phyloP scores from a whole-genome alignment of 371 early-diverging fungal species.

The Mucor piriformis region DNA sequence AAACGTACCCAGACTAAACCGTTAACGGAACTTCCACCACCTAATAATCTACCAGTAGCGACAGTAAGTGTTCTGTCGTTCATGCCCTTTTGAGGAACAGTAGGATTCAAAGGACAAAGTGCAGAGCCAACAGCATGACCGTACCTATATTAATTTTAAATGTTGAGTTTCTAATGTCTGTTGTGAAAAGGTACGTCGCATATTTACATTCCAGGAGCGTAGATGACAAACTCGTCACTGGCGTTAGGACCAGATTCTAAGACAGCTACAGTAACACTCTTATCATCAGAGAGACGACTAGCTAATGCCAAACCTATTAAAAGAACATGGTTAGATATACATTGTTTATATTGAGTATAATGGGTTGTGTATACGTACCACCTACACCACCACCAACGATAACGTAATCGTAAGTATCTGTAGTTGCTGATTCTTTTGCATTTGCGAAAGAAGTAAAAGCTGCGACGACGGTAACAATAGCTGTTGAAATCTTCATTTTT shows the following conservation, averaged over 20 bases:
- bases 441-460: conserved; percentile 8
- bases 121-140: conserved; percentile 25
- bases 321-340: no score
- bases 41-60: conserved; percentile 20
- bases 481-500: conserved; percentile 17
- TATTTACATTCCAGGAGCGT: conserved; percentile 24
- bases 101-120: conserved; percentile 15
- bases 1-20: conserved; percentile 19
- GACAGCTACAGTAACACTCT: conserved; percentile 17
- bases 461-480: conserved; percentile 8
- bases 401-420: conserved; percentile 21
- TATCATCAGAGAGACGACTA: conserved; percentile 18
- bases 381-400: conserved; percentile 22
- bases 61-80: conserved; percentile 9
- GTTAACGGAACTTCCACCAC: conserved; percentile 26
- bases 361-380: no score
- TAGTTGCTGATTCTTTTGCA: not conserved
- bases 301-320: conserved; percentile 21
- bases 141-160: conserved; percentile 14
- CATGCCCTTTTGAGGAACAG: conserved; percentile 21
- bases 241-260: conserved; percentile 20
- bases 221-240: conserved; percentile 14
- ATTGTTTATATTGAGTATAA: no score
- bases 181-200: no score
- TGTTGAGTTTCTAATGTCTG: no score